Evolutionary conservation across 495 filamentous ascomycete genomes (phyloP), one percentile per base, ranked within the genome.

Genomic region (Ascobolus immersus): DNA sequence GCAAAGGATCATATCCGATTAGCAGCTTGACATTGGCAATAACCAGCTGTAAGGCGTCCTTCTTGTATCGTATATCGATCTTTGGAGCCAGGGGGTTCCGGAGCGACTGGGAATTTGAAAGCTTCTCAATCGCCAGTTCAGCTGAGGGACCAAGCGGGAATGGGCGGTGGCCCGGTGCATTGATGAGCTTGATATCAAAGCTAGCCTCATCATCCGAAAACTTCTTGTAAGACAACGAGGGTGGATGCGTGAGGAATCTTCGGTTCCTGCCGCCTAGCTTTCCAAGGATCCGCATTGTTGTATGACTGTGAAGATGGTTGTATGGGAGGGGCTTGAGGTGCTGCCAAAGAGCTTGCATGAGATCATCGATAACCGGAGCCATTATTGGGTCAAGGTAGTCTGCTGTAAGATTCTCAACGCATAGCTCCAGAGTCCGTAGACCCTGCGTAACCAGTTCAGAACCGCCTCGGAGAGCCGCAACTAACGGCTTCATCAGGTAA

Each of bases 301-400:
- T 94, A 47, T 99, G 89, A 1, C 89, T 72, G 49, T 92, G 80
- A 49, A 91, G 89, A 45, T 99, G 89, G 43, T 76, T 90, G 48
- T 94, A 91, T 0, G 86, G 82, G 33, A 75, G 69, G 3, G 89
- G 89, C 39, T 71, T 73, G 21, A 99, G 61, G 48, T 94, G 89
- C 37, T 91, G 78, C 65, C 84, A 94, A 5, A 99, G 62, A 3
- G 81, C 82, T 26, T 78, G 79, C 82, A 94, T 94, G 34, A 99
- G 55, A 40, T 99, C 89, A 43, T 94, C 86, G 53, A 99, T 93
- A 28, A 92, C 86, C 2, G 89, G 89, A 4, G 81, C 79, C 86
- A 99, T 99, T 36, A 99, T 99, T 0, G 89, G 89, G 43, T 99
- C 89, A 20, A 99, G 51, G 46, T 99, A 99, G 43, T 99, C 89